Conservation (phyloP, 176 grass and related monocot species). For the Lolium multiflorum region DNA sequence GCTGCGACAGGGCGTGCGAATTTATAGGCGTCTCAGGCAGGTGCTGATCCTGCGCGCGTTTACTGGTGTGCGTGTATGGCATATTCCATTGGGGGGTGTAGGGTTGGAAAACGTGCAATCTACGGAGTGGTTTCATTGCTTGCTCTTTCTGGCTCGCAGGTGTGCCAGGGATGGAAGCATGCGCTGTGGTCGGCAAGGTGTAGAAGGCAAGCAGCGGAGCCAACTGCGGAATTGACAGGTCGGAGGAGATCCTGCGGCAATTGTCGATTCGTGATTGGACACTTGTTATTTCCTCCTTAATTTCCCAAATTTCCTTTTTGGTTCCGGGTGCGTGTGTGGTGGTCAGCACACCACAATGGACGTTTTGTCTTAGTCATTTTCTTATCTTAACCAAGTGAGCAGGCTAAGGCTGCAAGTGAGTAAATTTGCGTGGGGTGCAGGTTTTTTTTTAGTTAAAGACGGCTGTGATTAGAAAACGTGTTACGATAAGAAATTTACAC, state of each 20-base stretch:
- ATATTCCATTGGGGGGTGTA: constrained; percentile 28
- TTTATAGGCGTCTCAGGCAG: constrained; percentile 44
- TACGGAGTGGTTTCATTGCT: constrained; percentile 6
- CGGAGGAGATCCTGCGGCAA: background rate
- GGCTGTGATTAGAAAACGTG: too few species aligned
- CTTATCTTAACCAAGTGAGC: background rate
- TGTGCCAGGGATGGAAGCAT: background rate
- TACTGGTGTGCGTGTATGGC: constrained; percentile 8
- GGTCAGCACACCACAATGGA: background rate
- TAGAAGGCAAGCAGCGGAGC: constrained; percentile 35
- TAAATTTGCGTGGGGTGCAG: background rate
- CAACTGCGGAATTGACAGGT: constrained; percentile 37
- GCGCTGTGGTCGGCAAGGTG: background rate
- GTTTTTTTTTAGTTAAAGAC: too few species aligned
- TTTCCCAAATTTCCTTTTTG: background rate
- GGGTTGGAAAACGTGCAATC: constrained; percentile 25
- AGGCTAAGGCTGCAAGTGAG: background rate
- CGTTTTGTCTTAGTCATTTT: background rate
- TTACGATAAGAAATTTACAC: too few species aligned
- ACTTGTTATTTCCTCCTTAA: background rate
- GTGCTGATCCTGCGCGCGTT: background rate
- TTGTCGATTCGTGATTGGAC: background rate
- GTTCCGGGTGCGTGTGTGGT: background rate
- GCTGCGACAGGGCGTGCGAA: background rate
- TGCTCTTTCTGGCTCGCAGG: background rate